Percentiles rank a stretch among this genome's conserved stretches.
Conservation (phyloP, 108 stramenopile genomes). For the Aurantiochytrium sp. region DNA sequence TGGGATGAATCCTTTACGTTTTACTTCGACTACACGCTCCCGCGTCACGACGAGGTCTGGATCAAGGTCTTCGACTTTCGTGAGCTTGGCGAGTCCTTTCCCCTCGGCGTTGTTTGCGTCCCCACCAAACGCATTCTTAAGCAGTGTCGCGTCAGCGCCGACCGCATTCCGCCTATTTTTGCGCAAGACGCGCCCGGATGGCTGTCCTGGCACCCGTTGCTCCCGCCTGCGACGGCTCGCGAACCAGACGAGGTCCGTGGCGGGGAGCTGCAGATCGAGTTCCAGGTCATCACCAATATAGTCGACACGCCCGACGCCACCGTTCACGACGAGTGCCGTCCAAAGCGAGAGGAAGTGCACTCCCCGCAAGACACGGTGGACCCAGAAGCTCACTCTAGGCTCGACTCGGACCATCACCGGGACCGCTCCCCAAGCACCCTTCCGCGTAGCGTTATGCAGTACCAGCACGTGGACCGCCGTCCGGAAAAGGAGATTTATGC, state of each 20-base stretch:
- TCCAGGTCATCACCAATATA: background rate
- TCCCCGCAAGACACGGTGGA: background rate
- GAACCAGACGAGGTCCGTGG: slow-evolving; percentile 8
- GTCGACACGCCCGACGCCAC: background rate
- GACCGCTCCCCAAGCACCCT: background rate
- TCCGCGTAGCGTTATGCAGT: background rate
- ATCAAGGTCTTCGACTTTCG: slow-evolving; percentile 20
- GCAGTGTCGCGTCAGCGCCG: background rate
- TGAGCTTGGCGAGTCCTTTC: background rate
- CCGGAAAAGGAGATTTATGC: background rate
- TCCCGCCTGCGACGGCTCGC: background rate
- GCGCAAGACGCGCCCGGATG: background rate
- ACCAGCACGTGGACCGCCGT: background rate
- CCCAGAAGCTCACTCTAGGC: background rate
- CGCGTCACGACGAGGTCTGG: background rate
- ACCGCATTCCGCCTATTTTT: background rate
- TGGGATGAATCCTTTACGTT: background rate
- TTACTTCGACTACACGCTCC: background rate
- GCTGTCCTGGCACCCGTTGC: slow-evolving; percentile 9
- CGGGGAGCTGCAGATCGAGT: background rate
- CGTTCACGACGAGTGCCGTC: background rate
- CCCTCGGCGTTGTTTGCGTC: background rate
- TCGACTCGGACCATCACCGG: background rate
- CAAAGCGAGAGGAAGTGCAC: background rate
- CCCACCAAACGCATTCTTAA: background rate